These are phyloP conservation scores for Chaetomiaceae sp. DNA, from an alignment of 2,329 filamentous ascomycete species.

Conservation along the genomic window DNA sequence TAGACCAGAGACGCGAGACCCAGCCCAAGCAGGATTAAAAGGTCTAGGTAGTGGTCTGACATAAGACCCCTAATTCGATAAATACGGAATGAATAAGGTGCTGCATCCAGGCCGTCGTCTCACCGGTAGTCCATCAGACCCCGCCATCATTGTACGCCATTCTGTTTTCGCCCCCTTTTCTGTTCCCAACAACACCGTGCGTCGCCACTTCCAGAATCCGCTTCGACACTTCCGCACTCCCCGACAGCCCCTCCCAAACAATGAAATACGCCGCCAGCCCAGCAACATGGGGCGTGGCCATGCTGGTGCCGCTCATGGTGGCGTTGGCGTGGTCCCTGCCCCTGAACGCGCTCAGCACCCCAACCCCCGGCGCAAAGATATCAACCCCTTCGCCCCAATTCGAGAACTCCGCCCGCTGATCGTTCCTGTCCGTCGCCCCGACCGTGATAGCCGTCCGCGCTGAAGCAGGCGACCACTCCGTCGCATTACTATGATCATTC, in stretches of 20 bases:
- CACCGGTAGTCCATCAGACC: background rate
- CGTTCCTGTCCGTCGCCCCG: constrained; percentile 31
- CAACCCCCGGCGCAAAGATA: constrained; percentile 40
- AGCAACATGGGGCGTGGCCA: constrained; percentile 56
- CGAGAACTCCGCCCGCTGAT: constrained; percentile 34
- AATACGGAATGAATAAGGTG: no score
- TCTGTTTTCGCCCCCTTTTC: constrained; percentile 5
- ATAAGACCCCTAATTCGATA: no score
- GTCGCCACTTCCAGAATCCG: constrained; percentile 4
- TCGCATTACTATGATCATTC: constrained; percentile 31
- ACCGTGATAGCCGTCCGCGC: constrained; percentile 37
- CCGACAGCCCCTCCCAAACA: constrained; percentile 9
- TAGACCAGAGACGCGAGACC: no score
- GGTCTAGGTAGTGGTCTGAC: no score
- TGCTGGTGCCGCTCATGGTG: constrained; percentile 52
- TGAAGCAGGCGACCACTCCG: constrained; percentile 31
- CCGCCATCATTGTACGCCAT: constrained; percentile 19
- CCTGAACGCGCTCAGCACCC: constrained; percentile 36
- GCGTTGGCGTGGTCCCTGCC: constrained; percentile 28
- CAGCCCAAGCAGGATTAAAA: no score
- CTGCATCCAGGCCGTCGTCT: no score
- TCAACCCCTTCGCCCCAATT: constrained; percentile 42
- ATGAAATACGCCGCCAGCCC: constrained; percentile 37
- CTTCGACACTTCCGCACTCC: constrained; percentile 8
- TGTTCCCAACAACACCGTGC: constrained; percentile 1